Conservation (phyloP, 257 asterid species). For the Nicotiana attenuata region DNA sequence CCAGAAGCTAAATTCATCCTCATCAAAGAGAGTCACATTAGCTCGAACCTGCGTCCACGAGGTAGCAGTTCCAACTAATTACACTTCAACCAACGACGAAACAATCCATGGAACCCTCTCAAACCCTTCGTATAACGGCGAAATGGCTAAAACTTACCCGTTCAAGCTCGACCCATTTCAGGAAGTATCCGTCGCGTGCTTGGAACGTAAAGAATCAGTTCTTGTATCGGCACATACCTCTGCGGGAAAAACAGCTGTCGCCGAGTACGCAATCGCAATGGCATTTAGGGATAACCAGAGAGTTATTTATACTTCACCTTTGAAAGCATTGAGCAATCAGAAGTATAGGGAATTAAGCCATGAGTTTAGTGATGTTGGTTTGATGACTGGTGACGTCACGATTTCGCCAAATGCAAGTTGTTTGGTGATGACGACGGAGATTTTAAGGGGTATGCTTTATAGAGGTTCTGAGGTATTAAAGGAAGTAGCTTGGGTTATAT, state of each 20-base stretch:
- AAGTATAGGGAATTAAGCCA: conserved; percentile 89
- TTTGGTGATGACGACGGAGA: conserved; percentile 98
- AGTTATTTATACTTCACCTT: conserved; percentile 88
- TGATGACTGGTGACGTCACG: conserved; percentile 97
- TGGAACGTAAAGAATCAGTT: conserved; percentile 86
- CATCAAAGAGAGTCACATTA: conserved; percentile 46
- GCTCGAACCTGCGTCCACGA: conserved; percentile 83
- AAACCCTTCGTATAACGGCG: conserved; percentile 63
- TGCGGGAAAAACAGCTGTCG: conserved; percentile 97
- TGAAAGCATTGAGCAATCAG: conserved; percentile 93
- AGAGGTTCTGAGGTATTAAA: conserved; percentile 97
- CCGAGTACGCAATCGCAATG: conserved; percentile 98
- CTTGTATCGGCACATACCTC: conserved; percentile 97
- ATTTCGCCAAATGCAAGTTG: conserved; percentile 92
- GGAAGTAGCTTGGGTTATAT: conserved; percentile 99
- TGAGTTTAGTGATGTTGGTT: conserved; percentile 90
- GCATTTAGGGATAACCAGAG: conserved; percentile 85
- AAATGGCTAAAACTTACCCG: conserved; percentile 67
- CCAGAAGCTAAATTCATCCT: conserved; percentile 12
- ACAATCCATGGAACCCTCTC: conserved; percentile 70
- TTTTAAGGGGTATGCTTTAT: conserved; percentile 90
- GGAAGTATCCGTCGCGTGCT: conserved; percentile 79
- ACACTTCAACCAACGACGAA: conserved; percentile 49
- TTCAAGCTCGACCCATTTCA: conserved; percentile 89
- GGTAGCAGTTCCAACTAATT: conserved; percentile 83